phyloP scores from a whole-genome alignment of 129 eudicot genomes.

The Flaveria bidentis region DNA sequence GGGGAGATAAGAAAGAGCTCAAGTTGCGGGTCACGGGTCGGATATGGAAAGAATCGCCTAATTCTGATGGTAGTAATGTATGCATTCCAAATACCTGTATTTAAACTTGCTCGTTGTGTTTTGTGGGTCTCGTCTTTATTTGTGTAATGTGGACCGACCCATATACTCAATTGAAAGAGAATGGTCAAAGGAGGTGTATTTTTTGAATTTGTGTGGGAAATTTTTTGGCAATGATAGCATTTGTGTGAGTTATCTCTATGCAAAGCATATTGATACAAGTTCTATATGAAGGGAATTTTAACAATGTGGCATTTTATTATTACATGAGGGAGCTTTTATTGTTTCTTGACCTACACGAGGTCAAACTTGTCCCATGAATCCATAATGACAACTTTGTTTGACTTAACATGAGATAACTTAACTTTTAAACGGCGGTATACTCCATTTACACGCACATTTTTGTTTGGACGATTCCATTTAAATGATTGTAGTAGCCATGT shows the following conservation, averaged over 20 bases:
- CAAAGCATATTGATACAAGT: slow-evolving; percentile 28
- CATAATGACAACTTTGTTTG: neutral
- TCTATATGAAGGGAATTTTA: slow-evolving; percentile 18
- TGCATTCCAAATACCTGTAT: slow-evolving; percentile 67
- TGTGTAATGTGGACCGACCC: neutral
- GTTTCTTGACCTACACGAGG: neutral
- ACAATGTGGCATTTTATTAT: slow-evolving; percentile 13
- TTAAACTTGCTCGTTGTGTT: slow-evolving; percentile 20
- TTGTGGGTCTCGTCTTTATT: slow-evolving; percentile 8
- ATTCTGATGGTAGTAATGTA: slow-evolving; percentile 51
- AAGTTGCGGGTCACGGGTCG: slow-evolving; percentile 83
- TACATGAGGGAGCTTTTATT: neutral
- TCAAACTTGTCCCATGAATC: neutral
- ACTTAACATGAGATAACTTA: neutral
- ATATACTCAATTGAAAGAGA: neutral
- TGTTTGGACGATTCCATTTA: too few species aligned
- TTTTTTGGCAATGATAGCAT: slow-evolving; percentile 22
- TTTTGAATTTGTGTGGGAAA: slow-evolving; percentile 28
- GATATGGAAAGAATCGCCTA: slow-evolving; percentile 86
- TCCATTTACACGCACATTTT: too few species aligned
- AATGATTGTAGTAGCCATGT: too few species aligned
- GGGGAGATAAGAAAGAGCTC: slow-evolving; percentile 77
- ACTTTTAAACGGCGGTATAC: too few species aligned
- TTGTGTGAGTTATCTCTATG: slow-evolving; percentile 28
- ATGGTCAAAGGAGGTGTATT: slow-evolving; percentile 25